These are phyloP conservation scores for Penicillium parvum DNA, from an alignment of 495 filamentous ascomycete species.

Conservation along the genomic window DNA sequence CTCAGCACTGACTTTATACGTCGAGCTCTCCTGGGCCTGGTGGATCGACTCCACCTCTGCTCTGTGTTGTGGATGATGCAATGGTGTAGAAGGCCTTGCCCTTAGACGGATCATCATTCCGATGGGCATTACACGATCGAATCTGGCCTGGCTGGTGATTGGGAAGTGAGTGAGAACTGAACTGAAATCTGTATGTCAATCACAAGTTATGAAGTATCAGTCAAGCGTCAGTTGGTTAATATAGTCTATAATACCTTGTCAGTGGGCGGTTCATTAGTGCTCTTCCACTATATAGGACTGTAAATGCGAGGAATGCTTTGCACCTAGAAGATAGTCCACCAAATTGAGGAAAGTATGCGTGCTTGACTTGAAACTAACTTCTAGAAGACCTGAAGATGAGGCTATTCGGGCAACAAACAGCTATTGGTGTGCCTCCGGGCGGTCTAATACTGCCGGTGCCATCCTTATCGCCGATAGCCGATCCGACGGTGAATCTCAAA, in stretches of 20 bases:
- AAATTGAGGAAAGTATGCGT: no score
- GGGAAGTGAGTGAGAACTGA: no score
- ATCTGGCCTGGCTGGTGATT: no score
- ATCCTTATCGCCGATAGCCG: slow-evolving; percentile 1
- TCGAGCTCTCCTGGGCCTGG: not conserved
- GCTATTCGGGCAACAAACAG: not conserved
- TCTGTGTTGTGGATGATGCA: slow-evolving; percentile 6
- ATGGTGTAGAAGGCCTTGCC: slow-evolving; percentile 1
- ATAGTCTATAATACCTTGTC: no score
- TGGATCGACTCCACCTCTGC: slow-evolving; percentile 15
- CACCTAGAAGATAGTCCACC: no score
- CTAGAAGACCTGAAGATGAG: not conserved
- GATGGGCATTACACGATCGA: not conserved
- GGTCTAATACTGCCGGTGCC: slow-evolving; percentile 19
- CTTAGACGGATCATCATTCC: not conserved
- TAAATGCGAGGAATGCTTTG: no score
- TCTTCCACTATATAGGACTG: no score
- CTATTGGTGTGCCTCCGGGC: not conserved
- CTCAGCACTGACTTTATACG: slow-evolving; percentile 5
- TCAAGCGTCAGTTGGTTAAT: no score
- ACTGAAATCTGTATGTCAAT: no score
- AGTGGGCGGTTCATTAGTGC: no score
- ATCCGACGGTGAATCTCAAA: slow-evolving; percentile 3
- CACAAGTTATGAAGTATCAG: no score
- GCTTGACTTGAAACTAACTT: not conserved